phyloP scores from a whole-genome alignment of 192 early-diverging fungal genomes.

The Dissophora ornata region DNA sequence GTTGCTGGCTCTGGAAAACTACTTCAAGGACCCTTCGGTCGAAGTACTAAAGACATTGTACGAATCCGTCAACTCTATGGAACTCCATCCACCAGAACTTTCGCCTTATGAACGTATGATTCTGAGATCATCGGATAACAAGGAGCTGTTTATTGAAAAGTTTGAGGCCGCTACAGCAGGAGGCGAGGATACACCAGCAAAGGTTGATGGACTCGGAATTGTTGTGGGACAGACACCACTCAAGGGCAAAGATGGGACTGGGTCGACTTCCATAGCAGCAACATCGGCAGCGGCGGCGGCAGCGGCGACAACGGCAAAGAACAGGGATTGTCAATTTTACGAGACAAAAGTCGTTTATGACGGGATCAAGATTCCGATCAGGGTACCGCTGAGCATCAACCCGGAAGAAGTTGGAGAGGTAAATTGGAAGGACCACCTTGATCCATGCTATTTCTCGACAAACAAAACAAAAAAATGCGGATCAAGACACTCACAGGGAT shows the following conservation, averaged over 20 bases:
- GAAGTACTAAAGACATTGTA: conserved; percentile 83
- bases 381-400: conserved; percentile 87
- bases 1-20: conserved; percentile 91
- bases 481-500: no score
- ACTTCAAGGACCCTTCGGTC: conserved; percentile 80
- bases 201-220: conserved; percentile 50
- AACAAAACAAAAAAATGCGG: no score
- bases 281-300: not conserved
- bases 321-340: conserved; percentile 90
- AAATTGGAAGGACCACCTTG: conserved; percentile 11
- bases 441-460: not conserved
- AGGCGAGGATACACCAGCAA: conserved; percentile 6
- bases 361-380: conserved; percentile 86
- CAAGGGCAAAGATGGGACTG: conserved; percentile 23
- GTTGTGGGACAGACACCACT: conserved; percentile 31
- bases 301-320: conserved; percentile 40
- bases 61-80: conserved; percentile 86
- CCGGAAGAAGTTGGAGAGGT: conserved; percentile 94
- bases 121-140: conserved; percentile 83
- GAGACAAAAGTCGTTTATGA: conserved; percentile 89
- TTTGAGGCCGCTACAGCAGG: conserved; percentile 61
- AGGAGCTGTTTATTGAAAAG: conserved; percentile 87
- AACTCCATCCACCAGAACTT: conserved; percentile 85
- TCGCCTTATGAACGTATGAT: conserved; percentile 85
- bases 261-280: no score